These are phyloP conservation scores for Umbelopsis ramanniana DNA, from an alignment of 192 early-diverging fungal genomes.

Conservation along the genomic window DNA sequence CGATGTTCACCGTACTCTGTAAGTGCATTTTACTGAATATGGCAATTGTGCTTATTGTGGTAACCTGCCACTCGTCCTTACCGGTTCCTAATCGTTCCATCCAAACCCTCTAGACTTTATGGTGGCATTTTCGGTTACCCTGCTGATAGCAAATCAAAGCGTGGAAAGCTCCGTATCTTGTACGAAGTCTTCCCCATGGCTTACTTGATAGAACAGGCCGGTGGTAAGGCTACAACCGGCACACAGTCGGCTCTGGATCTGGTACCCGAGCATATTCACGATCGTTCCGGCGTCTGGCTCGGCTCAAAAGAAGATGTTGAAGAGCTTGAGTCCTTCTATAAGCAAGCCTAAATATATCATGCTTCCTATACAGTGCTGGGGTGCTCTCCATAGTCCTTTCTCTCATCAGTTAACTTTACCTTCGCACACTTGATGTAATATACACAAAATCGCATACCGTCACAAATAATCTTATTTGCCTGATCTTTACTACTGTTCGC, in stretches of 20 bases:
- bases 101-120: not conserved
- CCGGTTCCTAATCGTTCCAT: not conserved
- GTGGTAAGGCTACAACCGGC: conserved; percentile 91
- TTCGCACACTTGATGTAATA: too few species aligned
- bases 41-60: not conserved
- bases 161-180: conserved; percentile 92
- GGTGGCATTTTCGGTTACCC: conserved; percentile 75
- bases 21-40: conserved; percentile 73
- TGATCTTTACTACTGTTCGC: too few species aligned
- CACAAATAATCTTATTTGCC: too few species aligned
- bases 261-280: conserved; percentile 86
- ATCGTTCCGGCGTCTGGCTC: conserved; percentile 88
- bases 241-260: conserved; percentile 82
- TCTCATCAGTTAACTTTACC: not conserved
- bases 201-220: conserved; percentile 92
- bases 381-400: not conserved
- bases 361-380: not conserved
- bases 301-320: conserved; percentile 91
- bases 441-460: too few species aligned
- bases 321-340: conserved; percentile 77
- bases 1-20: conserved; percentile 94
- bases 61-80: not conserved
- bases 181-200: conserved; percentile 99
- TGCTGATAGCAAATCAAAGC: conserved; percentile 65
- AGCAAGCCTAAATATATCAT: not conserved